Base-by-base conservation (phyloP, 2,329 filamentous ascomycete genomes). In the Alternaria atra region DNA sequence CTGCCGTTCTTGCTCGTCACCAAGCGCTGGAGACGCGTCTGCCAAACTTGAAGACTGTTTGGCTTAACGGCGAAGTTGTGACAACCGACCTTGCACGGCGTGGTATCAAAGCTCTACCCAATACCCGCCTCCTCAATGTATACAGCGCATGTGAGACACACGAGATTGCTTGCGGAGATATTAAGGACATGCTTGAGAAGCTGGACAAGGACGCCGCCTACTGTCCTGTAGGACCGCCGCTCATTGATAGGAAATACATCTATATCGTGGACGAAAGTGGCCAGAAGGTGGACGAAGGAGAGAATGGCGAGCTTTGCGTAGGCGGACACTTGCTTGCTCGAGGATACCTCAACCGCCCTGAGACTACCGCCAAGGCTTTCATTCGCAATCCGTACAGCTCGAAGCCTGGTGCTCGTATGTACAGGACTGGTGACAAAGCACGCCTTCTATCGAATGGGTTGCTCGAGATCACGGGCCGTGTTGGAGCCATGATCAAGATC, bases 81-180 rank as follows among this genome's bases (percentile, higher is more conserved):
- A 92, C 90, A 0, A 90, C 90, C 0, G 91, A 94, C 72, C 85
- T 94, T 15, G 90, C 89, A 32, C 87, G 88, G 27, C 86, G 90
- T 40, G 89, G 88, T 2, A 82, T 90, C 54, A 86, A 86, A 55
- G 88, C 89, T 2, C 83, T 94, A 4, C 91, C 91, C 0, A 85
- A 89, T 0, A 85, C 87, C 3, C 87, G 90, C 15, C 79, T 94
- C 12, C 85, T 94, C 63, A 94, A 94, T 68, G 91, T 90, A 69
- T 94, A 94, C 80, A 93, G 90, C 72, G 91, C 91, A 15, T 93
- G 91, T 71, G 91, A 94, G 76, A 94, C 91, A 0, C 91, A 93
- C 65, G 91, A 93, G 77, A 89, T 92, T 62, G 90, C 91, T 1
- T 92, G 89, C 65, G 91, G 91, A 40, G 91, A 93, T 68, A 90